Conservation (phyloP, 2,329 filamentous ascomycete species). For the Alternaria consortialis region DNA sequence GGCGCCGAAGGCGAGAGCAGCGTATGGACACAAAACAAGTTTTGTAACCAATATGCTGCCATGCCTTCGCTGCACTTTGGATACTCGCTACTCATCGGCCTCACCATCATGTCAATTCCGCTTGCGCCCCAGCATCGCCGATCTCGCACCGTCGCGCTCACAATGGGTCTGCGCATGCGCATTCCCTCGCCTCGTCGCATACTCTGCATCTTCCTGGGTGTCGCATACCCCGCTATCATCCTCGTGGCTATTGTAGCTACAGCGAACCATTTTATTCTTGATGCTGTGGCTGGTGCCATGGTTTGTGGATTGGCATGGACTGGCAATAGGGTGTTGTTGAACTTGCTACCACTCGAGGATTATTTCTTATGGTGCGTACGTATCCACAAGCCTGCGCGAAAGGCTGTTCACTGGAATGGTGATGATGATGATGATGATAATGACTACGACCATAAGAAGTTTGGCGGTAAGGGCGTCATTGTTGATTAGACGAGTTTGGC, state of each 20-base stretch:
- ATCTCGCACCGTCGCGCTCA: constrained; percentile 45
- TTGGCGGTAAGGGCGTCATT: constrained; percentile 27
- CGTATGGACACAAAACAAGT: constrained; percentile 76
- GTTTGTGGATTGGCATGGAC: constrained; percentile 72
- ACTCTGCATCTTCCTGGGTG: constrained; percentile 61
- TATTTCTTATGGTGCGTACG: constrained; percentile 70
- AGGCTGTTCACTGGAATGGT: constrained; percentile 25
- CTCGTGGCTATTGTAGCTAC: constrained; percentile 74
- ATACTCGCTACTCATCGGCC: constrained; percentile 75
- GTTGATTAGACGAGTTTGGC: constrained; percentile 13
- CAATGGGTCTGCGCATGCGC: constrained; percentile 44
- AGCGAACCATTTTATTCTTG: constrained; percentile 76
- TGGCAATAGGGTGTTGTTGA: constrained; percentile 64
- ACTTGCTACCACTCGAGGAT: constrained; percentile 72
- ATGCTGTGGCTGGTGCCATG: constrained; percentile 72
- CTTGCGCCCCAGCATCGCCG: constrained; percentile 63
- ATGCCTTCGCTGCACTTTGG: constrained; percentile 82
- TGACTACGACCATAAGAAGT: constrained; percentile 12
- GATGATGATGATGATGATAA: constrained; percentile 29
- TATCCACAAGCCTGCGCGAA: constrained; percentile 68
- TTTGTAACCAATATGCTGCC: constrained; percentile 80
- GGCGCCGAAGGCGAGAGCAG: constrained; percentile 67
- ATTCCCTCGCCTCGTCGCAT: constrained; percentile 63
- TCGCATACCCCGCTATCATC: constrained; percentile 71
- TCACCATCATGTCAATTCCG: constrained; percentile 73